Base-by-base conservation (phyloP, 1,284 basidiomycete species). In the Ceratobasidium sp. region DNA sequence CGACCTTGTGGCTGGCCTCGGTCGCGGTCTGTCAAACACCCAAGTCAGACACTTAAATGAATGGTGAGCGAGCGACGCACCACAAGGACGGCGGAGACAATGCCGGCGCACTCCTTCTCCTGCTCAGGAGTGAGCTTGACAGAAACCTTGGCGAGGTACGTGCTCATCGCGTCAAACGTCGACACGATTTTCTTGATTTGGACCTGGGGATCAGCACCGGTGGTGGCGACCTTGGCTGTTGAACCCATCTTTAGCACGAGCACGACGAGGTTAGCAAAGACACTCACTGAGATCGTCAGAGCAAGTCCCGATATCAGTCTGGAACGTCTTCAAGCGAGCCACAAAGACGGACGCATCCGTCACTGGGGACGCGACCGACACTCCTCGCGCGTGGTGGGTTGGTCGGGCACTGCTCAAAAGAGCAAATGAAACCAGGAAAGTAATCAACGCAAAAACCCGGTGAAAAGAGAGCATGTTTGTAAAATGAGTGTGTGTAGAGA, bases 401-500 rank as follows among this genome's bases (percentile, higher is more conserved):
- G 62, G 62, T 40, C 35, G 49, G n/a, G 62, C 62, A 27, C 25
- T 4, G 34, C 35, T 38, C 22, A 54, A 29, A 32, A 65, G 20
- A 38, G 32, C 62, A 31, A 65, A 54, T 6, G 62, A 65, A 2
- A 38, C 49, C 22, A 65, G 8, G 3, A 65, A 15, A 27, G 62
- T 40, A 20, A 54, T 22, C 13, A 40, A 12, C n/a, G 62, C 38
- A 31, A 53, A 40, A 42, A 65, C n/a, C 13, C 38, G 49, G 43
- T 49, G 49, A 35, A 65, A 65, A 34, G 25, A 40, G 12, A 65
- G 15, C 50, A 52, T 65, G 12, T 17, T 35, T 17, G 42, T 10
- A 22, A 65, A 65, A 64, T 42, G 62, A 65, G 20, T 35, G 62
- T 58, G 56, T n/a, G 13, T 45, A 15, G 29, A 20, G 43, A 3